Conservation (phyloP, 1,139 yeast species). For the Saccharomyces pastorianus region DNA sequence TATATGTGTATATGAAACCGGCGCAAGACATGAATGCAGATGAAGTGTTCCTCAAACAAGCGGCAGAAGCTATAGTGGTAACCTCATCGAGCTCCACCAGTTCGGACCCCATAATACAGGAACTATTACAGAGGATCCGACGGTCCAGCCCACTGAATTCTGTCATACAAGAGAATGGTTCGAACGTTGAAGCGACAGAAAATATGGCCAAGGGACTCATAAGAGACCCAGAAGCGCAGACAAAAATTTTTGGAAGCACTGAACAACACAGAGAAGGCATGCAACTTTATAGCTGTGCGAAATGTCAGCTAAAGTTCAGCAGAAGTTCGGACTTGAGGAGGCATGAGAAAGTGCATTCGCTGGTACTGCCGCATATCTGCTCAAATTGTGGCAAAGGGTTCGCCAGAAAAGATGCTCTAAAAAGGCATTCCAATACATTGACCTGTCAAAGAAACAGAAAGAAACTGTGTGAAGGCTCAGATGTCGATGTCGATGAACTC, state of each 20-base stretch:
- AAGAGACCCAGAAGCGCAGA: not conserved
- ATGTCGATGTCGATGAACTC: constrained; percentile 23
- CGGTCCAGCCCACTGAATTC: constrained; percentile 10
- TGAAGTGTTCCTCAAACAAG: constrained; percentile 23
- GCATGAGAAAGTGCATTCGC: constrained; percentile 28
- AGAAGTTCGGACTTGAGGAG: constrained; percentile 28
- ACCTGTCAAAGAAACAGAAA: constrained; percentile 66
- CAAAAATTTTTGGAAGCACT: not conserved
- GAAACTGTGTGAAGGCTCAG: constrained; percentile 32
- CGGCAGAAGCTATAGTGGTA: constrained; percentile 29
- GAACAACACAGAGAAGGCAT: not conserved
- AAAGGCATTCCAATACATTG: constrained; percentile 61
- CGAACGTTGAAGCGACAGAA: not conserved
- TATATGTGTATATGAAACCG: not conserved
- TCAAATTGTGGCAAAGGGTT: constrained; percentile 72
- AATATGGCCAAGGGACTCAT: not conserved
- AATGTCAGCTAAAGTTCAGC: constrained; percentile 27
- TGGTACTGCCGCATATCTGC: constrained; percentile 44
- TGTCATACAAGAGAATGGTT: not conserved
- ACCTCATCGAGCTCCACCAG: constrained; percentile 19
- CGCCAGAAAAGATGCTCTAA: constrained; percentile 74
- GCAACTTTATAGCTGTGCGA: constrained; percentile 16
- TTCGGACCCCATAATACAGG: constrained; percentile 27
- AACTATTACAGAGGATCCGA: constrained; percentile 24
- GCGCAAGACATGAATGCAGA: constrained; percentile 21